Percentiles rank a stretch among this genome's conserved stretches.
phyloP scores from a whole-genome alignment of 1,139 yeast species.

The Suhomyces chickasaworum region DNA sequence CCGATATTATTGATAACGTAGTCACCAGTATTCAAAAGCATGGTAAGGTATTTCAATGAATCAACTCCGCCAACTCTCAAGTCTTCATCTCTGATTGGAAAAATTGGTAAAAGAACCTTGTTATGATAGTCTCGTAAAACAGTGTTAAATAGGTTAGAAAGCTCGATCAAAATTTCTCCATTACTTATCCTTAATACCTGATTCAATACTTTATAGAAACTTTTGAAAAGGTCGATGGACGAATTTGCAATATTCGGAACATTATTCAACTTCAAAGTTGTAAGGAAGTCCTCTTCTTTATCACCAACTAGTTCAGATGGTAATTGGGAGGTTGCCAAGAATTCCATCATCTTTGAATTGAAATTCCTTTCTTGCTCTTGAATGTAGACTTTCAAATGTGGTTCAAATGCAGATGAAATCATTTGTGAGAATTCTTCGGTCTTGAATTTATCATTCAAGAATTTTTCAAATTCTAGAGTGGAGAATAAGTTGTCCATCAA shows the following conservation, averaged over 20 bases:
- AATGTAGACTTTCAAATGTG: slow-evolving; percentile 85
- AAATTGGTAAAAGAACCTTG: slow-evolving; percentile 58
- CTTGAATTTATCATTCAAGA: slow-evolving; percentile 59
- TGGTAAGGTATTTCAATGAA: slow-evolving; percentile 65
- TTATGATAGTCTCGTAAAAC: slow-evolving; percentile 68
- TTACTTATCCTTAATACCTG: slow-evolving; percentile 77
- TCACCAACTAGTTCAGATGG: slow-evolving; percentile 38
- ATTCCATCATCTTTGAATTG: slow-evolving; percentile 61
- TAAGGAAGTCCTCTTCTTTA: slow-evolving; percentile 30
- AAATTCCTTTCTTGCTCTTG: slow-evolving; percentile 74
- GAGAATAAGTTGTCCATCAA: slow-evolving; percentile 30
- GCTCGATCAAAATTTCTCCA: slow-evolving; percentile 64
- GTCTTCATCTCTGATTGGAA: slow-evolving; percentile 44
- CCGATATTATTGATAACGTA: slow-evolving; percentile 77
- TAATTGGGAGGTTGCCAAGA: slow-evolving; percentile 51
- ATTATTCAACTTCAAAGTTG: slow-evolving; percentile 42
- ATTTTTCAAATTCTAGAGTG: slow-evolving; percentile 72
- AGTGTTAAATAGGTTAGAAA: slow-evolving; percentile 66
- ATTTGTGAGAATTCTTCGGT: slow-evolving; percentile 47
- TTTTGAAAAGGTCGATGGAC: slow-evolving; percentile 81
- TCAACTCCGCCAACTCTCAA: slow-evolving; percentile 40
- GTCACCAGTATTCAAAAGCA: slow-evolving; percentile 85
- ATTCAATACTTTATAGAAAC: slow-evolving; percentile 68
- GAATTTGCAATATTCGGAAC: slow-evolving; percentile 71
- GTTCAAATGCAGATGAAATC: slow-evolving; percentile 79